phyloP scores from a whole-genome alignment of 352 stramenopile species.

The Plasmopara halstedii region DNA sequence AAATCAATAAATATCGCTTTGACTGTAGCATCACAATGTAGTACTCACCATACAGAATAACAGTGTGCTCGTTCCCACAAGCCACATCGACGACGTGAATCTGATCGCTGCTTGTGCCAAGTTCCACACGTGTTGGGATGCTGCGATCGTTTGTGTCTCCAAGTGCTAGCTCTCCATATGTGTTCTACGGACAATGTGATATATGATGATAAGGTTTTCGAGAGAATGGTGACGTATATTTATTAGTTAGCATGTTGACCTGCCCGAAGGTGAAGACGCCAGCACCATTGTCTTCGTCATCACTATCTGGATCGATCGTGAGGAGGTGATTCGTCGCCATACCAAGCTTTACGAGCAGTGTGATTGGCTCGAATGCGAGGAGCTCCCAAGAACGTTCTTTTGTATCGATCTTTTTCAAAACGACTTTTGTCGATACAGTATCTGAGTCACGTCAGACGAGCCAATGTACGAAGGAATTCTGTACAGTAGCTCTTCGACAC shows the following conservation, averaged over 20 bases:
- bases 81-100: conserved; percentile 71
- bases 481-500: too few relatives aligned
- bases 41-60: conserved; percentile 71
- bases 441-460: conserved; percentile 1
- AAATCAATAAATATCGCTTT: too few relatives aligned
- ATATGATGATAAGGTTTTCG: too few relatives aligned
- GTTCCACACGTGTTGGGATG: conserved; percentile 36
- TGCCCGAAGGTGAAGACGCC: conserved; percentile 47
- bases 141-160: conserved; percentile 73
- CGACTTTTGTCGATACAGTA: conserved; percentile 16
- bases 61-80: conserved; percentile 89
- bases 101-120: conserved; percentile 14
- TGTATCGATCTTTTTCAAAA: conserved; percentile 13
- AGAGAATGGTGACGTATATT: too few relatives aligned
- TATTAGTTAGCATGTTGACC: too few relatives aligned
- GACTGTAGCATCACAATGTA: too few relatives aligned
- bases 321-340: conserved; percentile 24
- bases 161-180: conserved; percentile 87
- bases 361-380: not conserved
- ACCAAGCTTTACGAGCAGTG: not conserved
- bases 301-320: conserved; percentile 11
- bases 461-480: not conserved
- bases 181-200: too few relatives aligned
- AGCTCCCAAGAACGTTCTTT: conserved; percentile 13
- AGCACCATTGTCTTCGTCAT: conserved; percentile 6